phyloP scores from a whole-genome alignment of 164 flowering plant species.

The Dillenia turbinata region DNA sequence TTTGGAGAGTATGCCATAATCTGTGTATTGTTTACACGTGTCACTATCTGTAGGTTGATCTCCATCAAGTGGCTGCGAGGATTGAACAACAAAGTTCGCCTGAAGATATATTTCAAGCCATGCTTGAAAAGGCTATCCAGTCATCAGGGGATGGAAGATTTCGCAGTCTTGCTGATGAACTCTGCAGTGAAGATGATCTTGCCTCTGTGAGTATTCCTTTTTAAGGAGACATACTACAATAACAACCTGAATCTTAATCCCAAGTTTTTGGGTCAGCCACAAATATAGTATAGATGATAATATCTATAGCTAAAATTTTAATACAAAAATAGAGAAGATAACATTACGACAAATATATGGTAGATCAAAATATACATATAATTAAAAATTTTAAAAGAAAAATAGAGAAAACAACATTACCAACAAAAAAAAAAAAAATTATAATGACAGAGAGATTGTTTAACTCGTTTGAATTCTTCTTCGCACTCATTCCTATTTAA shows the following conservation, averaged over 20 bases:
- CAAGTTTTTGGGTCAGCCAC: neutral
- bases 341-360: too few species aligned
- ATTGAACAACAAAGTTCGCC: constrained; percentile 49
- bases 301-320: too few species aligned
- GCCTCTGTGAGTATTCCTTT: constrained; percentile 40
- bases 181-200: constrained; percentile 53
- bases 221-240: neutral
- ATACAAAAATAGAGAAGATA: too few species aligned
- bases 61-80: constrained; percentile 34
- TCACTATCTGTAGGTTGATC: constrained; percentile 30
- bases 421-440: too few species aligned
- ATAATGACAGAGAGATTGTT: too few species aligned
- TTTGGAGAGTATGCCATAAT: neutral
- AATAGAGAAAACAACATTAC: too few species aligned
- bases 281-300: neutral
- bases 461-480: too few species aligned
- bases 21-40: neutral
- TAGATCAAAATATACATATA: too few species aligned
- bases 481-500: too few species aligned
- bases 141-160: constrained; percentile 19
- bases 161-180: constrained; percentile 38
- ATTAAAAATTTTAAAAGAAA: too few species aligned
- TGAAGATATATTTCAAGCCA: constrained; percentile 45
- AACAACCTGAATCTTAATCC: neutral
- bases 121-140: constrained; percentile 45